Evolutionary conservation across 257 asterid genomes (phyloP), one percentile per base, ranked within the genome.

Genomic region (Orobanche coerulescens): DNA sequence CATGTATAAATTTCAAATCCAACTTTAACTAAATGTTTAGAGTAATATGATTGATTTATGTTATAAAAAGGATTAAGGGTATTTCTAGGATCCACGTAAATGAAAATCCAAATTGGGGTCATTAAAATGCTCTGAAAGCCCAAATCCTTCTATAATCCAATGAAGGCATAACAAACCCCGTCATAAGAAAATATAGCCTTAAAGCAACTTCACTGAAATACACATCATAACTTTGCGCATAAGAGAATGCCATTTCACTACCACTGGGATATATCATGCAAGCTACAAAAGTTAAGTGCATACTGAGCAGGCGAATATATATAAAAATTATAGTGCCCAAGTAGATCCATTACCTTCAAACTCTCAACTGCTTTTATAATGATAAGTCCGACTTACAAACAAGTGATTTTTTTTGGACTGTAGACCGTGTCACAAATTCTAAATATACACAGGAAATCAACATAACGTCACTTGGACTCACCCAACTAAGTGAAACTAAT

Each of bases 351-450:
- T 23, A 61, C 18, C 46, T 33, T 46, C 37, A 56, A 56, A 34
- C 24, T 40, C 22, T 43, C 53, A 69, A 69, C 58, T 56, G 54
- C 36, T 53, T 22, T 54, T 54, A 49, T 25, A n/a, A 50, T 1
- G 25, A 28, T 6, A 59, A 39, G 5, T 42, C 51, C 51, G 51
- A 52, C 25, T 65, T 37, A 20, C 55, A 55, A 40, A 55, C 33
- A 67, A 14, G 52, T 20, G 42, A 26, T 3, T 53, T 14, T 57
- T 46, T 12, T 30, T n/a, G n/a, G 15, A 36, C 20, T 30, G n/a
- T 40, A 23, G 18, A 55, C 52, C 31, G 42, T 14, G 33, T 58
- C 20, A 40, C 58, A 12, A 43, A 31, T 4, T 54, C 47, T 42
- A 37, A 43, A 66, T 23, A 13, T 19, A 28, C 13, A 15, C 15